These are phyloP conservation scores for Endothia cerciana DNA, from an alignment of 2,329 filamentous ascomycete species.

Conservation along the genomic window DNA sequence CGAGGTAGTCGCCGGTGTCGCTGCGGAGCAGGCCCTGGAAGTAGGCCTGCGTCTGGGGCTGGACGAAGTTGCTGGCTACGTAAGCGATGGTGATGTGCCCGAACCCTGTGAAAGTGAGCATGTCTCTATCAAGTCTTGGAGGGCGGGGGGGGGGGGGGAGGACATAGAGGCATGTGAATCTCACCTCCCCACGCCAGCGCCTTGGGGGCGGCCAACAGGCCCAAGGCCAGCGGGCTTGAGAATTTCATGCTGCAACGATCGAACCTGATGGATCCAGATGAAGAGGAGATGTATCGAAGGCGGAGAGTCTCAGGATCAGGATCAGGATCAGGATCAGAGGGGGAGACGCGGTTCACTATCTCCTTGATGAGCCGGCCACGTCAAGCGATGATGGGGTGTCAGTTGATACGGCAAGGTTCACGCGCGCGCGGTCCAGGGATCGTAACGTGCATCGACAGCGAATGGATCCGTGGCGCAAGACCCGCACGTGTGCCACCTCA, in stretches of 20 bases:
- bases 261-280: not conserved
- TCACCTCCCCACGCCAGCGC: constrained; percentile 48
- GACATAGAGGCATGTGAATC: constrained; percentile 24
- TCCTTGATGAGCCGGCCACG: constrained; percentile 7
- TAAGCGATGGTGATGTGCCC: constrained; percentile 70
- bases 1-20: constrained; percentile 60
- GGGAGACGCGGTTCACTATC: not conserved
- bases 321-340: not conserved
- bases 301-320: not conserved
- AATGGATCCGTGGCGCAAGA: constrained; percentile 17
- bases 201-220: constrained; percentile 39
- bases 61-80: constrained; percentile 63
- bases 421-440: constrained; percentile 9
- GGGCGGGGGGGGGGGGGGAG: not conserved
- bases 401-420: constrained; percentile 25
- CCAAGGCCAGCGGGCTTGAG: constrained; percentile 35
- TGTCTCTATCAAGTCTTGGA: not conserved
- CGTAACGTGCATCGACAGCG: constrained; percentile 16
- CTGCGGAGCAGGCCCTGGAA: constrained; percentile 62
- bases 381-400: constrained; percentile 10
- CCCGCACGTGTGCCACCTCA: constrained; percentile 3
- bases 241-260: constrained; percentile 36
- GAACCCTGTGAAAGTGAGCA: constrained; percentile 49
- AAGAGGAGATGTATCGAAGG: not conserved
- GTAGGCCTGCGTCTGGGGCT: constrained; percentile 57